Conservation (phyloP, 805 yeast genomes). For the Schwanniomyces yamadae region DNA sequence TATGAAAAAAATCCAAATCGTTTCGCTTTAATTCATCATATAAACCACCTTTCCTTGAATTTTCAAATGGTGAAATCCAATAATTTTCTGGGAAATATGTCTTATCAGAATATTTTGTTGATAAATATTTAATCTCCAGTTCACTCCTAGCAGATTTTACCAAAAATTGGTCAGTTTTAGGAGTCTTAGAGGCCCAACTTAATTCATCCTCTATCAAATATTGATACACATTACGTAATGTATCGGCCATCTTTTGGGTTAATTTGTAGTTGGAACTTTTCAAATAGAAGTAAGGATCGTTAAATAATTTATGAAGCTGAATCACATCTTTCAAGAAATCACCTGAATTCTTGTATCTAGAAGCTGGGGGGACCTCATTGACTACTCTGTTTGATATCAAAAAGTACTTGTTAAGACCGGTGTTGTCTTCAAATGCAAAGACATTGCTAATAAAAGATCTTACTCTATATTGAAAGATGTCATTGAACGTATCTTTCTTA, state of each 20-base stretch:
- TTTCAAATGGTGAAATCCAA: constrained; percentile 32
- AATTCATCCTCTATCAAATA: constrained; percentile 32
- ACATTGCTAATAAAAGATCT: constrained; percentile 32
- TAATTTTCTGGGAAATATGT: constrained; percentile 38
- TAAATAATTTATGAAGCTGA: constrained; percentile 26
- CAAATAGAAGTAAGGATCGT: constrained; percentile 35
- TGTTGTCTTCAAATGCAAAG: constrained; percentile 41
- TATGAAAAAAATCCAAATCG: constrained; percentile 24
- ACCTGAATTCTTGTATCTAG: constrained; percentile 21
- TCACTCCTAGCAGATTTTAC: constrained; percentile 15
- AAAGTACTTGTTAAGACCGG: constrained; percentile 44
- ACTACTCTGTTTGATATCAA: constrained; percentile 25
- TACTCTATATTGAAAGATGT: constrained; percentile 35
- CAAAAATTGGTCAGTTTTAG: constrained; percentile 16
- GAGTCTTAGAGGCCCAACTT: constrained; percentile 14
- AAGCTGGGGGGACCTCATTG: constrained; percentile 21
- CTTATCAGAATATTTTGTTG: constrained; percentile 16
- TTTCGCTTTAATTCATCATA: constrained; percentile 17
- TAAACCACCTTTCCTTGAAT: constrained; percentile 13
- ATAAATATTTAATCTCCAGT: constrained; percentile 14
- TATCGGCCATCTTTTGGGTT: constrained; percentile 21
- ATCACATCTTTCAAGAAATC: constrained; percentile 33
- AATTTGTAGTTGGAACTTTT: constrained; percentile 18
- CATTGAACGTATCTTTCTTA: constrained; percentile 39
- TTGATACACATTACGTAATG: constrained; percentile 25